Base-by-base conservation (phyloP, 1,284 basidiomycete genomes). In the Cystobasidiaceae sp. region DNA sequence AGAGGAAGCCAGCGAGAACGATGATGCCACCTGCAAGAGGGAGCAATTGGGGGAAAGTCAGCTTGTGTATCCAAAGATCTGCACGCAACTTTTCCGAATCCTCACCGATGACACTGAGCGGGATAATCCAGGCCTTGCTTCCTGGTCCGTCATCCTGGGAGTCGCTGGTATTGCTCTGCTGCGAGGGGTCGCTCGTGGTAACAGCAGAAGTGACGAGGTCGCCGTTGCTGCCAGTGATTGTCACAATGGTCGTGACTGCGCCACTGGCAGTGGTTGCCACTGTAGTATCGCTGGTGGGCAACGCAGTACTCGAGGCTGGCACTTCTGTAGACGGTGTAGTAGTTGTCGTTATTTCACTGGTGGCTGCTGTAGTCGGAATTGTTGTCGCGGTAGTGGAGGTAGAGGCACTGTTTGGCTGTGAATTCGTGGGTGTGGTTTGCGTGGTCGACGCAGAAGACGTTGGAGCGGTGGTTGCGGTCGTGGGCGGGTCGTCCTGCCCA, bases 51-150 rank as follows among this genome's bases (percentile, higher is more conserved):
- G 17, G 57, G n/a, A 48, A 17, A 19, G 17, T 33, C 17, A 0
- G 39, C 5, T 17, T 25, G n/a, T 30, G 4, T 27, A 32, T 37
- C 27, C 3, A 17, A 45, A 28, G 25, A 5, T n/a, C n/a, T 21
- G 2, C n/a, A 2, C 4, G 19, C n/a, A n/a, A n/a, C 6, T 4
- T 39, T 32, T 21, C n/a, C 28, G 41, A 15, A 21, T 21, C 19
- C 52, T 70, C 64, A n/a, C 72, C 72, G 39, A 72, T 61, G 21
- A 71, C 67, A 1, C 69, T 68, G 9, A 72, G 72, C 15, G 73
- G 69, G 56, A 74, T 72, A 0, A 70, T 71, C 73, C 72, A 72
- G 2, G 71, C 72, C 52, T 69, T 70, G 19, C 67, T 67, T 1
- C 55, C 67, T 4, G 57, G 52, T 4, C 44, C 33, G 0, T 46